A percentile compares a stretch with the other conserved stretches of the same genome.
Conservation (phyloP, 2,329 filamentous ascomycete species). For the Aspergillus sp. region DNA sequence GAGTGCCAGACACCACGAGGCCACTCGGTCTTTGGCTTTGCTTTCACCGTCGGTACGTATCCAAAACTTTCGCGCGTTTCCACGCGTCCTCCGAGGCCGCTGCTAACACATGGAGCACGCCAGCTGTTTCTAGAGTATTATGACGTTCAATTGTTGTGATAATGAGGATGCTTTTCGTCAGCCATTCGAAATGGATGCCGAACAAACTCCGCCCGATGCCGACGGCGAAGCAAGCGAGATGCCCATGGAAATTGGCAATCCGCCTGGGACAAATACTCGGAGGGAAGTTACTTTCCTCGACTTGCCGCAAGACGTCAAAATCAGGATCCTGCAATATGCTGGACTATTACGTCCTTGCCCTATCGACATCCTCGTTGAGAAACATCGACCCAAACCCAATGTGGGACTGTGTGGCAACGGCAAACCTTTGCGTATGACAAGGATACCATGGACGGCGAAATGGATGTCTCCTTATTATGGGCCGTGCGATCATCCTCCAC, state of each 20-base stretch:
- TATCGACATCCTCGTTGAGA: constrained; percentile 19
- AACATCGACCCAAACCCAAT: constrained; percentile 4
- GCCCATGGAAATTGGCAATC: neutral
- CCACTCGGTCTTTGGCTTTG: neutral
- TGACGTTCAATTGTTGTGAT: neutral
- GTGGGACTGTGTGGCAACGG: neutral
- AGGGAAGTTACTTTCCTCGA: constrained; percentile 15
- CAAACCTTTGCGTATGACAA: constrained; percentile 5
- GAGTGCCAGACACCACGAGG: neutral
- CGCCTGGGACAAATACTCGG: neutral
- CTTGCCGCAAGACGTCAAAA: constrained; percentile 19
- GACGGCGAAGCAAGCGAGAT: neutral
- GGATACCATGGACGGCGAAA: neutral
- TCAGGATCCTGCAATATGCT: constrained; percentile 22
- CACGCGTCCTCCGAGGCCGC: neutral
- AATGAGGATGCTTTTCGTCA: neutral
- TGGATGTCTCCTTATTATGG: constrained; percentile 10
- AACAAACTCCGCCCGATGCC: neutral
- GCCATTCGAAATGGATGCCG: neutral
- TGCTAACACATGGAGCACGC: neutral
- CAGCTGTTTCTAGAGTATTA: neutral
- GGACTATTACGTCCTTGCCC: constrained; percentile 23
- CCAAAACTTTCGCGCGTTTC: neutral
- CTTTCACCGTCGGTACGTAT: neutral
- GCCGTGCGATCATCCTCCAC: constrained; percentile 18